Base-by-base conservation (phyloP, 2,329 filamentous ascomycete genomes). In the Cladosporium sp. region DNA sequence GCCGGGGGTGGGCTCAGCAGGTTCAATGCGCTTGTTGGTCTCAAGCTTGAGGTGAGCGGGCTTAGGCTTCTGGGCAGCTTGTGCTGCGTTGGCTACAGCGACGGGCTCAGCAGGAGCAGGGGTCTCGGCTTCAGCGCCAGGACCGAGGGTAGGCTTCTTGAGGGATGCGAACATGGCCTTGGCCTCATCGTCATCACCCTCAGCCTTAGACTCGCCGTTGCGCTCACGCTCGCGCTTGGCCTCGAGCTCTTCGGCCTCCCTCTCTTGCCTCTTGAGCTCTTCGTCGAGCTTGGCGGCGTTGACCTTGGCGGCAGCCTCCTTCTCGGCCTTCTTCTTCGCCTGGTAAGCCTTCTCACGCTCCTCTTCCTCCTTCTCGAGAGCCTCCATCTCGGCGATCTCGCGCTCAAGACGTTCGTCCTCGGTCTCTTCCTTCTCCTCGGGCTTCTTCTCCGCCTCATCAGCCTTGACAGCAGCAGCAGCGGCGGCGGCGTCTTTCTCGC, bases 1-100 rank as follows among this genome's bases (percentile, higher is more conserved):
- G 61, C 92, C 93, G 59, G 94, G 91, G 62, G 91, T 97, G 15
- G 93, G 93, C 75, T 97, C 92, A 54, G 91, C 86, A 54, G 93
- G 89, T 77, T 99, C 93, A 22, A 96, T 84, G 36, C 88, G 80
- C 77, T 92, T 96, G 66, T 86, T 91, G 62, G 89, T 95, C 57
- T 91, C 84, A 61, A 97, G 82, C 76, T 97, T 97, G 64, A 99
- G 86, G 44, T 90, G 88, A 59, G 88, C 86, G 50, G 94, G 93
- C 81, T 96, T 97, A 20, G 80, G 84, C 75, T 91, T 91, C 66
- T 85, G 80, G 32, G 77, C 77, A 57, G 78, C 77, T 44, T 81
- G 73, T 17, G 69, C 65, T n/a, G 55, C 45, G 37, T 58, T 56
- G 17, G 56, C 52, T 51, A 66, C 68, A 9, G 63, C 51, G 12